Percentiles rank a stretch among this genome's conserved stretches.
These are phyloP conservation scores for Fusarium keratoplasticum DNA, from an alignment of 2,329 filamentous ascomycete species.

Conservation along the genomic window DNA sequence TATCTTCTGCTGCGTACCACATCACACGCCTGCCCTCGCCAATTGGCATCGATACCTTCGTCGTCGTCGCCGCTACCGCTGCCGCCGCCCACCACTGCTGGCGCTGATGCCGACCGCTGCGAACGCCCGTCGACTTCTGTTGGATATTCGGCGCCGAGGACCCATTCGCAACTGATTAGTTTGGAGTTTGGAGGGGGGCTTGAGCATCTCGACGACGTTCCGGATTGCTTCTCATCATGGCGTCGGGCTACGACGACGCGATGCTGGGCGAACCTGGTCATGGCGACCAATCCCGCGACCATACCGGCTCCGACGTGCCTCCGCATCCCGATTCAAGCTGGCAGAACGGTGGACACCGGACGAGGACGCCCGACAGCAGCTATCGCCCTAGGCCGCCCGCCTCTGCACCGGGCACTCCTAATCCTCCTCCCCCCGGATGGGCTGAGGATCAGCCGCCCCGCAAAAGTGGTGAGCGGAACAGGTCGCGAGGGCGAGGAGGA, in stretches of 20 bases:
- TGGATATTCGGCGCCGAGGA: constrained; percentile 49
- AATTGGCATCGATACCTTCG: constrained; percentile 45
- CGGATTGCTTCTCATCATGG: constrained; percentile 52
- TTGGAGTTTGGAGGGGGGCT: constrained; percentile 44
- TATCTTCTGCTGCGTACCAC: constrained; percentile 30
- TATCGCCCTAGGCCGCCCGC: constrained; percentile 50
- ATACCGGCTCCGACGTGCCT: constrained; percentile 43
- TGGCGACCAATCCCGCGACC: constrained; percentile 43
- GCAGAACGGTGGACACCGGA: constrained; percentile 52
- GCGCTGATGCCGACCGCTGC: constrained; percentile 55
- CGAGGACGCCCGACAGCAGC: constrained; percentile 52
- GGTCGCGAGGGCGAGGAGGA: constrained; percentile 65
- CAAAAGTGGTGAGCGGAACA: constrained; percentile 68
- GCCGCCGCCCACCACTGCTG: constrained; percentile 34
- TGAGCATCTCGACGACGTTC: constrained; percentile 34
- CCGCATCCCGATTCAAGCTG: constrained; percentile 50
- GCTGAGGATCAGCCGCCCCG: constrained; percentile 57
- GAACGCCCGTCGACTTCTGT: constrained; percentile 47
- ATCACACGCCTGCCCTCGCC: constrained; percentile 26
- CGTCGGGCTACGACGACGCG: constrained; percentile 60
- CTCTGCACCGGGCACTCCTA: constrained; percentile 50
- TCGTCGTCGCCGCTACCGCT: constrained; percentile 20
- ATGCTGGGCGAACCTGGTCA: constrained; percentile 53
- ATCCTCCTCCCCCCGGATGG: constrained; percentile 45
- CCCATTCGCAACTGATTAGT: constrained; percentile 35